These are phyloP conservation scores for Mallotus nudiflorus DNA, from an alignment of 345 rosid genomes.

Conservation along the genomic window DNA sequence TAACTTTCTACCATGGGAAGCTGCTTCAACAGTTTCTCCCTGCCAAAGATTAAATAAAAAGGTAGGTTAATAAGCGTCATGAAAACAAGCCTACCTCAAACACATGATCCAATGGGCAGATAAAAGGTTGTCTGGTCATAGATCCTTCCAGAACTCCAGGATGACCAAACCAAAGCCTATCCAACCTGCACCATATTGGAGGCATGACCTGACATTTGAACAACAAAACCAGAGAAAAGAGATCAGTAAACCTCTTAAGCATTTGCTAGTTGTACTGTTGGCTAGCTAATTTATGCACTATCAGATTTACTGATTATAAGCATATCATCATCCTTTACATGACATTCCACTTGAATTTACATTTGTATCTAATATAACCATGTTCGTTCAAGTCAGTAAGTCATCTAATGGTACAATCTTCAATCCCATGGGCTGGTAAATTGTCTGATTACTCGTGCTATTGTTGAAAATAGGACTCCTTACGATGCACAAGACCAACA, in stretches of 20 bases:
- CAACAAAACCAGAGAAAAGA: slow-evolving; percentile 21
- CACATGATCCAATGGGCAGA: slow-evolving; percentile 97
- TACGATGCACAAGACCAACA: too few species aligned
- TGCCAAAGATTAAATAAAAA: neutral
- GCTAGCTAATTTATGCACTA: neutral
- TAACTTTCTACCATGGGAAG: neutral
- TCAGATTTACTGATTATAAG: neutral
- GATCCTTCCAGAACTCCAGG: slow-evolving; percentile 90
- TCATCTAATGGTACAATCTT: neutral
- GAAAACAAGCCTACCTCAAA: slow-evolving; percentile 63
- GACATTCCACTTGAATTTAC: neutral
- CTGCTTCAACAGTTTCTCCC: neutral
- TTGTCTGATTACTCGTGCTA: too few species aligned
- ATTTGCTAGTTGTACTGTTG: neutral
- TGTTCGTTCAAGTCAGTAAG: neutral
- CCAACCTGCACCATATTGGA: slow-evolving; percentile 98
- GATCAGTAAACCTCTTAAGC: slow-evolving; percentile 9
- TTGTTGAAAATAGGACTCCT: too few species aligned
- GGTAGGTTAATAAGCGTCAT: slow-evolving; percentile 9
- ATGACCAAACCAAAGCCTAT: slow-evolving; percentile 96
- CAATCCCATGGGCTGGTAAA: too few species aligned
- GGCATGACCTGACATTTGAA: slow-evolving; percentile 77
- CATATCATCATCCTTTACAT: neutral
- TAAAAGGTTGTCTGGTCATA: slow-evolving; percentile 88
- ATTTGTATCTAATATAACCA: neutral